Evolutionary conservation across 2,329 filamentous ascomycete species (phyloP), one percentile per base, ranked within the genome.

Genomic region (Raffaelea ambrosiae): DNA sequence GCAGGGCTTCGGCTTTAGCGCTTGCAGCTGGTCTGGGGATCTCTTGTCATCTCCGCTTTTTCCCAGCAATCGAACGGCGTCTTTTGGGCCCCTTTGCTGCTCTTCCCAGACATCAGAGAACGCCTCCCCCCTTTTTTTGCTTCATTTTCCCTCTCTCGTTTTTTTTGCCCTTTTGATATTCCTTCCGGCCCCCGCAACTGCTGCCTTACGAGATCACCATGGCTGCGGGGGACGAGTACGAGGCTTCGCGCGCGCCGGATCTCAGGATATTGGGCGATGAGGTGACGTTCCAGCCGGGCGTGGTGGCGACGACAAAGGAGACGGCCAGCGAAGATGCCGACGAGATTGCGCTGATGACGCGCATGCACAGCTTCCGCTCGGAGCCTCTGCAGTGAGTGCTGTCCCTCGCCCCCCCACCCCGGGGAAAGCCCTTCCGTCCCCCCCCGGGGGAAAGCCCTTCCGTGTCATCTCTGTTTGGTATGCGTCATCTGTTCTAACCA

Each of bases 301-400:
- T 38, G 22, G 59, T 62, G 3, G 54, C 60, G 35, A 39, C n/a
- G 47, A 48, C 39, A 61, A 71, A 51, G 22, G 21, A 29, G 5
- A 29, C 16, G 16, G 45, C 5, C 9, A 10, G 5, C 14, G 9
- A 5, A 11, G n/a, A 31, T 4, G 4, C 5, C 21, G 76, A 76
- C 51, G 85, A 89, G 57, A 77, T 83, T 60, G 81, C 82, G 19
- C 69, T 90, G 56, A 82, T 91, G 69, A 81, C 84, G 63, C 81
- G 90, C 61, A 93, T 93, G 75, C 86, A 87, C 43, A 85, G 89
- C 41, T 96, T 97, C 64, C 83, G 91, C 49, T 73, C 77, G 38
- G 78, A 81, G 53, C 81, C 81, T 26, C 65, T 84, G 16, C 77
- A 81, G 72, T 79, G 65, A 44, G 67, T 55, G 13, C 26, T 29